phyloP scores from a whole-genome alignment of 305 asterid genomes.

The Lippia alba region DNA sequence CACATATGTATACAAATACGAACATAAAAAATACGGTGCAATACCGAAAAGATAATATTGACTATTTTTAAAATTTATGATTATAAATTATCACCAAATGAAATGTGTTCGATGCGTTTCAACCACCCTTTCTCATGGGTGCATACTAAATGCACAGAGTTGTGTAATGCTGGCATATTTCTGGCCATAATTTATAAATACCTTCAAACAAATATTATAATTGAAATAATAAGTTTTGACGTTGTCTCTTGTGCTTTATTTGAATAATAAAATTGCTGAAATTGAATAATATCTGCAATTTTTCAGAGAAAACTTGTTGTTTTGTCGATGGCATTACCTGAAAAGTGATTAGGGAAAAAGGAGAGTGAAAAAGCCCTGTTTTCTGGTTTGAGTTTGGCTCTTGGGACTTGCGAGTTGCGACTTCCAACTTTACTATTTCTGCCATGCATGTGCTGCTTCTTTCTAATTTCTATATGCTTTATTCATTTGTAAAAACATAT shows the following conservation, averaged over 20 bases:
- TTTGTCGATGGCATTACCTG: conserved; percentile 16
- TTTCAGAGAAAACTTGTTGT: conserved; percentile 9
- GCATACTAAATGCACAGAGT: background rate
- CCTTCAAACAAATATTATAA: background rate
- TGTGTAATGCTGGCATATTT: background rate
- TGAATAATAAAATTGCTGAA: background rate
- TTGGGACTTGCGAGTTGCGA: conserved; percentile 29
- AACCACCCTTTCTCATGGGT: conserved; percentile 1
- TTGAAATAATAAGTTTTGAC: background rate
- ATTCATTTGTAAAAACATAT: no score
- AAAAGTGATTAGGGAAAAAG: background rate
- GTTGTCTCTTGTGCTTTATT: background rate
- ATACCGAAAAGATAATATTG: no score
- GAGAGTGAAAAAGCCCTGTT: conserved; percentile 9
- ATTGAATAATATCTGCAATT: background rate
- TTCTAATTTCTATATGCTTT: background rate
- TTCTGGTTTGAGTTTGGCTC: conserved; percentile 25
- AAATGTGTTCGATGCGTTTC: background rate
- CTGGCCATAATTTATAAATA: background rate
- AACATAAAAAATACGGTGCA: no score
- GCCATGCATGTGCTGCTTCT: background rate
- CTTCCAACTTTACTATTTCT: background rate
- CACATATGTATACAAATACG: no score
- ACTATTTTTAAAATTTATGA: no score
- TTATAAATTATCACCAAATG: background rate